These are phyloP conservation scores for Monilinia fructicola DNA, from an alignment of 2,329 filamentous ascomycete genomes.

Conservation along the genomic window DNA sequence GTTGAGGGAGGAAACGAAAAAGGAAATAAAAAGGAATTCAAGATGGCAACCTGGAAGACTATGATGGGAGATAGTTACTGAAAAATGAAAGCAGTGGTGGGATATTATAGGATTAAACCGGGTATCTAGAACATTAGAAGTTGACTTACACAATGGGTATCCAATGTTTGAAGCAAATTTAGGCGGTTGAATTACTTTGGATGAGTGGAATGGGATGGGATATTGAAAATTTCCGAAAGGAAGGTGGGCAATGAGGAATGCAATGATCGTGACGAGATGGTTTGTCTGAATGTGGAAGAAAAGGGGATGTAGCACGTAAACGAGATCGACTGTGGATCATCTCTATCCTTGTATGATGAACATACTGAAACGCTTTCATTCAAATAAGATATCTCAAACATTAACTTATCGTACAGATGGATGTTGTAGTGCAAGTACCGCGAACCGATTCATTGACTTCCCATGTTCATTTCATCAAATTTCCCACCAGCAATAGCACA, in stretches of 20 bases:
- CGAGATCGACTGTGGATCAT: background rate
- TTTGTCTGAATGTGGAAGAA: background rate
- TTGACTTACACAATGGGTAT: background rate
- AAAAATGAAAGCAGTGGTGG: background rate
- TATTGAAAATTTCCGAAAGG: background rate
- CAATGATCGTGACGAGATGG: no score
- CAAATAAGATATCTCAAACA: background rate
- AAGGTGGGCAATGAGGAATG: background rate
- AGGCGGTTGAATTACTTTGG: background rate
- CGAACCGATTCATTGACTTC: background rate
- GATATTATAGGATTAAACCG: background rate
- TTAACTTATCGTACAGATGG: background rate
- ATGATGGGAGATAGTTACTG: background rate
- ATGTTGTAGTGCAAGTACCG: background rate
- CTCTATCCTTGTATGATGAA: background rate
- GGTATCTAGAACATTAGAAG: background rate
- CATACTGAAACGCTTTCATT: background rate
- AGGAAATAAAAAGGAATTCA: constrained; percentile 23
- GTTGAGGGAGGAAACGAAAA: constrained; percentile 25
- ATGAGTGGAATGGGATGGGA: background rate
- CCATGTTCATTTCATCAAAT: background rate
- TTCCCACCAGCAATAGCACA: background rate
- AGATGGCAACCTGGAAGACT: constrained; percentile 26
- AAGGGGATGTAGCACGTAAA: background rate
- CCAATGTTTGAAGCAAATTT: background rate